Conservation (phyloP, 169 alveolate species). For the Theileria equi region DNA sequence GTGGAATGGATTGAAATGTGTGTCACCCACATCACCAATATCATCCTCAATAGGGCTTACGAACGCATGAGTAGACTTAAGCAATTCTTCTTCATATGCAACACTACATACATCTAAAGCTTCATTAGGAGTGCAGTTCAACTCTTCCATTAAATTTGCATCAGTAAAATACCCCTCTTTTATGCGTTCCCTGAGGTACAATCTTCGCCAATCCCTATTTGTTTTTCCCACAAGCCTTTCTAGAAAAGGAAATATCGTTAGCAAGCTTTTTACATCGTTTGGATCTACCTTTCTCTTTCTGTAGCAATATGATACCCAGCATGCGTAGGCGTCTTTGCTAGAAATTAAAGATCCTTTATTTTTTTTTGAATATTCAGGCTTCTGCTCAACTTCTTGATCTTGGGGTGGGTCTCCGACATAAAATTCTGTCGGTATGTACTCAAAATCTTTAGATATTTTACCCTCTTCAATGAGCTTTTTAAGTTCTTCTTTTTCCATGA, state of each 20-base stretch:
- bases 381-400: slow-evolving; percentile 19
- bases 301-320: slow-evolving; percentile 53
- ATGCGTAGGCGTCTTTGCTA: slow-evolving; percentile 22
- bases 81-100: slow-evolving; percentile 45
- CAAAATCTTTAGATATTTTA: slow-evolving; percentile 14
- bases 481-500: slow-evolving; percentile 8
- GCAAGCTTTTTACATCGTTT: slow-evolving; percentile 14
- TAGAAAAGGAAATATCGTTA: slow-evolving; percentile 46
- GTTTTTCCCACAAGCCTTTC: slow-evolving; percentile 33
- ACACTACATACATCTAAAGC: slow-evolving; percentile 1
- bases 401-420: slow-evolving; percentile 37
- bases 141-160: slow-evolving; percentile 12
- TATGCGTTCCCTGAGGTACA: slow-evolving; percentile 33
- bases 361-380: not conserved
- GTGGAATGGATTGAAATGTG: slow-evolving; percentile 41
- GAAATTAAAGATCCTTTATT: not conserved
- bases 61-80: slow-evolving; percentile 37
- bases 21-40: slow-evolving; percentile 35
- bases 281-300: slow-evolving; percentile 28
- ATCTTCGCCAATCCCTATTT: slow-evolving; percentile 36
- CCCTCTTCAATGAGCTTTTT: slow-evolving; percentile 45
- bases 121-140: slow-evolving; percentile 22
- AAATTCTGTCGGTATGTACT: slow-evolving; percentile 44
- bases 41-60: slow-evolving; percentile 43
- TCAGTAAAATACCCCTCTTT: slow-evolving; percentile 13